Evolutionary conservation across 176 grass and related monocot species (phyloP).

Genomic region (Carex myosuroides): DNA sequence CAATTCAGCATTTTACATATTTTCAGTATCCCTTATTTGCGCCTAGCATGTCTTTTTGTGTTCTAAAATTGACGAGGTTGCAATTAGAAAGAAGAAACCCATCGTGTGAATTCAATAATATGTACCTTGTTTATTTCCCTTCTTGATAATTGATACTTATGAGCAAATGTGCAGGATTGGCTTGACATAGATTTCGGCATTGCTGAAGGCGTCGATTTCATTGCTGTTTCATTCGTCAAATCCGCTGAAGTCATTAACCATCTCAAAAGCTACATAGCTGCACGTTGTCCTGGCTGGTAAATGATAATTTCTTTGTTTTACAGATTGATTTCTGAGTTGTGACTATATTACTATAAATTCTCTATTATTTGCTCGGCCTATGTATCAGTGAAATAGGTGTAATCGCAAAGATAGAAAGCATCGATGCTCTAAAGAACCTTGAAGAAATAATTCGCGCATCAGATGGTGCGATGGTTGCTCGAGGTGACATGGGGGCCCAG

Average conservation of each 20-base stretch:
- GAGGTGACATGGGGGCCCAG: conserved; percentile 95
- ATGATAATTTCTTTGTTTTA: background rate
- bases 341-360: background rate
- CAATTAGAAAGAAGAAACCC: conserved; percentile 4
- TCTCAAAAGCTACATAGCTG: conserved; percentile 96
- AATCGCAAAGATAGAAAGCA: conserved; percentile 92
- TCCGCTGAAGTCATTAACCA: conserved; percentile 95
- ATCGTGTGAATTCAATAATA: background rate
- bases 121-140: background rate
- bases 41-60: background rate
- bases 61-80: background rate
- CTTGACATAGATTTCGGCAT: conserved; percentile 99
- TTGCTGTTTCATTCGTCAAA: conserved; percentile 96
- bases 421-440: conserved; percentile 79
- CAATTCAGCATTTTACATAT: background rate
- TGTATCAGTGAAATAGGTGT: conserved; percentile 76
- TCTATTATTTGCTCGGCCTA: background rate
- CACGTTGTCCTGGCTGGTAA: conserved; percentile 68
- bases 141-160: background rate
- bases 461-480: conserved; percentile 87
- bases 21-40: background rate
- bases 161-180: conserved; percentile 68
- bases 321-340: background rate
- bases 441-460: conserved; percentile 78
- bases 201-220: conserved; percentile 93